Evolutionary conservation across 2,329 filamentous ascomycete species (phyloP), one percentile per base, ranked within the genome.

Genomic region (Hirsutella rhossiliensis): DNA sequence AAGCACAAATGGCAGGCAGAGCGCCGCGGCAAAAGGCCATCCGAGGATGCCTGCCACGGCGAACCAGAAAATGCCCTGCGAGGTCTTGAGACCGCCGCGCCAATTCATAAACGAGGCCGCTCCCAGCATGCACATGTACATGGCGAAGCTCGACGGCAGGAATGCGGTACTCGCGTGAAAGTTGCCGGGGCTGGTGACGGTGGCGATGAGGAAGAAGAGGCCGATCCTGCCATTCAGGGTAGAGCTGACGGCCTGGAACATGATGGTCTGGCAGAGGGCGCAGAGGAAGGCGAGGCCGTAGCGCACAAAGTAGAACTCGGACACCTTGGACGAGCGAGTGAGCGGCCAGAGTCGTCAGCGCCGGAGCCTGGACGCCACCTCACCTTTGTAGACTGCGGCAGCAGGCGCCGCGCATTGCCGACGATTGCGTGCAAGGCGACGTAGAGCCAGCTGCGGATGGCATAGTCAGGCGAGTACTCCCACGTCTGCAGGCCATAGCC

Each of bases 401-500:
- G 58, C 5, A 92, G 55, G 32, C 80, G 73, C 29, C 80, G 75
- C 17, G 87, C 52, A 49, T 78, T 85, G 38, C 80, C 83, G 39
- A 85, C 64, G 18, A 82, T 52, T 23, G 88, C 85, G 63, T 98
- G 90, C 1, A 96, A 65, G 5, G 72, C 76, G 32, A 94, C 72
- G 57, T 98, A 98, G 19, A 88, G 72, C 92, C 92, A 98, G 66
- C 88, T 96, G 50, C 92, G 81, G 54, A 98, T 96, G 42, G 88
- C 86, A 64, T 85, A 97, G 46, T 90, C 82, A 5, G 92, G 92
- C 1, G 90, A 94, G 65, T 97, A 98, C 64, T 98, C 92, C 92
- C 92, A 98, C 1, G 92, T 98, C 67, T 98, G 89, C 42, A 96
- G 72, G 34, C 90, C 92, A 58, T 94, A 90, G 54, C 87, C 86